These are phyloP conservation scores for Ogataea paradorogensis DNA, from an alignment of 805 yeast species.

Conservation along the genomic window DNA sequence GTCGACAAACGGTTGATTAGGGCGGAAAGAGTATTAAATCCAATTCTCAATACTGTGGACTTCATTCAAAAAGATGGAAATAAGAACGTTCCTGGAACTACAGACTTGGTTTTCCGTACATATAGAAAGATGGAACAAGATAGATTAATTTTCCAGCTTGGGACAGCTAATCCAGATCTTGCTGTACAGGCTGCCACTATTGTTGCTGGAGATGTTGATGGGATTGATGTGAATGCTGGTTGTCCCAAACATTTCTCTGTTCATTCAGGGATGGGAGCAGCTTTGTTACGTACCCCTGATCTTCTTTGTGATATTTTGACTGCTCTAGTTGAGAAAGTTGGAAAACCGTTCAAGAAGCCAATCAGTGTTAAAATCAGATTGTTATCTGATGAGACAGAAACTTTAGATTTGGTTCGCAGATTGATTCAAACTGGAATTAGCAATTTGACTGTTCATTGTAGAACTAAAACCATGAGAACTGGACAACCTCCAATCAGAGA, in stretches of 20 bases:
- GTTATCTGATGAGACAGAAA: slow-evolving; percentile 58
- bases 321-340: slow-evolving; percentile 73
- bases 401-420: slow-evolving; percentile 55
- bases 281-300: slow-evolving; percentile 79
- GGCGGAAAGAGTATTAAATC: slow-evolving; percentile 64
- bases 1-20: slow-evolving; percentile 78
- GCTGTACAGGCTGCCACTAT: slow-evolving; percentile 87
- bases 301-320: slow-evolving; percentile 64
- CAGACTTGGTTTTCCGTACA: slow-evolving; percentile 66
- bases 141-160: slow-evolving; percentile 82
- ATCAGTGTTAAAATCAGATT: slow-evolving; percentile 89
- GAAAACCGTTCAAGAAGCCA: slow-evolving; percentile 70
- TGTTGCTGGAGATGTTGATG: slow-evolving; percentile 84
- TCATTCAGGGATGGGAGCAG: slow-evolving; percentile 98
- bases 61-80: slow-evolving; percentile 42
- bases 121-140: slow-evolving; percentile 58
- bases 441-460: slow-evolving; percentile 87
- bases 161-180: slow-evolving; percentile 75
- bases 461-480: slow-evolving; percentile 85
- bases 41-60: slow-evolving; percentile 56
- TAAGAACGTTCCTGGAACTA: slow-evolving; percentile 43
- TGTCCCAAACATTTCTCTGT: slow-evolving; percentile 95
- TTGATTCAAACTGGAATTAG: slow-evolving; percentile 76
- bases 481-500: slow-evolving; percentile 77
- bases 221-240: slow-evolving; percentile 92